These are phyloP conservation scores for Phyllosticta capitalensis DNA, from an alignment of 2,329 filamentous ascomycete genomes.

Conservation along the genomic window DNA sequence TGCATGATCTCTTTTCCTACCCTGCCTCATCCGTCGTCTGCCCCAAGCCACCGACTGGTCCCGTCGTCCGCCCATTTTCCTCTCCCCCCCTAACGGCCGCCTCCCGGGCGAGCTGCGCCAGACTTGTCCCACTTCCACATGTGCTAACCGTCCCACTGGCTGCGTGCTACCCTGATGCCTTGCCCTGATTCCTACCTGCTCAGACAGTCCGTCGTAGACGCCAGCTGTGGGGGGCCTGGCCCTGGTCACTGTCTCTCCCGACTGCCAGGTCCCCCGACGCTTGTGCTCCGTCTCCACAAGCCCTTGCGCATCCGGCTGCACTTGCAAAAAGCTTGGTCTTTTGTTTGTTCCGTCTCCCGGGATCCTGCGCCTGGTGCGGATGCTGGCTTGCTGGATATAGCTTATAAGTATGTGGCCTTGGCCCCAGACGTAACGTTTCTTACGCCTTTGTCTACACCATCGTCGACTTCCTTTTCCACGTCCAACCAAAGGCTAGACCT, in stretches of 20 bases:
- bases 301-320: neutral
- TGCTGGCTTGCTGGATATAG: neutral
- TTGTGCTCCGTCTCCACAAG: neutral
- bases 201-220: neutral
- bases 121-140: neutral
- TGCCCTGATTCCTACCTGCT: neutral
- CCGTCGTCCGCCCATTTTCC: neutral
- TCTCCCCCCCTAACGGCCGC: neutral
- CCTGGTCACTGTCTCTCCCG: neutral
- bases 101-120: neutral
- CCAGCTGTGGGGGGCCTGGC: neutral
- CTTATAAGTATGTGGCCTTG: conserved; percentile 7
- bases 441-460: neutral
- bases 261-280: neutral
- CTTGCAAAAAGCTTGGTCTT: neutral
- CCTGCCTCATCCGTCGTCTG: neutral
- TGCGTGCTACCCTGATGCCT: neutral
- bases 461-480: neutral
- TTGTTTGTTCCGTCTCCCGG: neutral
- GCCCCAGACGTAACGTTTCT: neutral
- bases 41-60: neutral
- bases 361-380: neutral
- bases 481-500: conserved; percentile 9
- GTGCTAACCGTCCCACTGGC: neutral
- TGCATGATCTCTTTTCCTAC: neutral